Evolutionary conservation across 306 rosid species (phyloP).

Genomic region (Vigna hirtella): DNA sequence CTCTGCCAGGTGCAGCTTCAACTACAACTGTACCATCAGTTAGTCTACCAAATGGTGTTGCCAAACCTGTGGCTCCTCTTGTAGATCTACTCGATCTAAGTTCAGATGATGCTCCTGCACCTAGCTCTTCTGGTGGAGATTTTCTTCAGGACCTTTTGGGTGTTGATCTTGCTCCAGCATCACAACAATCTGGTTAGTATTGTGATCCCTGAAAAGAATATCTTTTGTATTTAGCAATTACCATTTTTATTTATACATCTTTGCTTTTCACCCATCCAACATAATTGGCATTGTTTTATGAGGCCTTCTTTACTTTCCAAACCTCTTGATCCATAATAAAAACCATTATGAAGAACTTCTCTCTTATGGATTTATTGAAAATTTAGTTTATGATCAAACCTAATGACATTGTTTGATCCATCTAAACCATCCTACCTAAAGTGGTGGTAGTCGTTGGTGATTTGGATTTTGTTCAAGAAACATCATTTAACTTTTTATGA

Average conservation of each 20-base stretch:
- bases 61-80: conserved; percentile 79
- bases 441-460: neutral
- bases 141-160: conserved; percentile 96
- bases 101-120: conserved; percentile 81
- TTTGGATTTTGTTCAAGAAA: conserved; percentile 25
- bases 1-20: conserved; percentile 64
- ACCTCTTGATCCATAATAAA: conserved; percentile 15
- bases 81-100: conserved; percentile 88
- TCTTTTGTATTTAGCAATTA: conserved; percentile 15
- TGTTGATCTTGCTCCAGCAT: conserved; percentile 66
- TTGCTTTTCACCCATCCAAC: neutral
- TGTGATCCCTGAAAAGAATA: neutral
- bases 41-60: conserved; percentile 81
- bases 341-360: conserved; percentile 17
- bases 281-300: conserved; percentile 26
- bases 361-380: conserved; percentile 9
- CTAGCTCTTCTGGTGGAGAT: conserved; percentile 83
- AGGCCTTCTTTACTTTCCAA: conserved; percentile 19
- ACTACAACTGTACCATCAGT: conserved; percentile 63
- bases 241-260: conserved; percentile 31
- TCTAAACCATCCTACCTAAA: neutral
- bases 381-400: conserved; percentile 26
- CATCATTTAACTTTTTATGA: conserved; percentile 13
- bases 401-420: neutral
- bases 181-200: conserved; percentile 77